phyloP scores from a whole-genome alignment of 371 early-diverging fungal genomes.

The Mucor lusitanicus region DNA sequence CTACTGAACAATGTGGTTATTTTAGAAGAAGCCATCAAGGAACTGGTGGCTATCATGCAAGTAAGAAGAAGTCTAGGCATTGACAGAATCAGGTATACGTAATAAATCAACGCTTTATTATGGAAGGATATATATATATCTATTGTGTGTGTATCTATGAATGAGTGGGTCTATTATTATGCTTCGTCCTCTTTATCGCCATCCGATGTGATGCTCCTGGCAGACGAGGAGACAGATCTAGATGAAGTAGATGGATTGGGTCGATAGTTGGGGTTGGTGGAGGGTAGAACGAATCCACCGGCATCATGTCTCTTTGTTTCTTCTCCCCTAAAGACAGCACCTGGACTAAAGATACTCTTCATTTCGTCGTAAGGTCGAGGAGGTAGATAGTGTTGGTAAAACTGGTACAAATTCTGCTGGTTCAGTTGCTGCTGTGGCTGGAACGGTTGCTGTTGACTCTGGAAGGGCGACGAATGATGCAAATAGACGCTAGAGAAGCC shows the following conservation, averaged over 20 bases:
- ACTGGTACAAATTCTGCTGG: slow-evolving; percentile 44
- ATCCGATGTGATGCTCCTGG: slow-evolving; percentile 18
- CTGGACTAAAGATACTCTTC: slow-evolving; percentile 17
- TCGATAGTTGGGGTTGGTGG: slow-evolving; percentile 18
- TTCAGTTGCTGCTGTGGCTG: slow-evolving; percentile 9
- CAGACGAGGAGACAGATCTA: slow-evolving; percentile 20
- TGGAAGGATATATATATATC: not conserved
- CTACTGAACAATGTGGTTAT: slow-evolving; percentile 88
- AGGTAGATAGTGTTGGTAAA: slow-evolving; percentile 41
- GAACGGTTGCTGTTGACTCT: not conserved
- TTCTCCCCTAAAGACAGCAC: slow-evolving; percentile 23
- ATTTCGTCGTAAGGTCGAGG: slow-evolving; percentile 46
- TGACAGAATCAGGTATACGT: slow-evolving; percentile 44
- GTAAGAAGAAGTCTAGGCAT: slow-evolving; percentile 79
- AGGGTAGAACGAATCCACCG: slow-evolving; percentile 24
- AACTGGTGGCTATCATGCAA: slow-evolving; percentile 83
- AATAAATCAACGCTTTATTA: not conserved
- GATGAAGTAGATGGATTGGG: not conserved
- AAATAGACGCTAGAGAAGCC: slow-evolving; percentile 1
- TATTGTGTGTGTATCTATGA: slow-evolving; percentile 6
- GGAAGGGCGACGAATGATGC: not conserved
- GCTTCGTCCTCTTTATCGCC: not conserved
- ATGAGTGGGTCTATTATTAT: not conserved
- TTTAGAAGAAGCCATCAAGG: slow-evolving; percentile 90
- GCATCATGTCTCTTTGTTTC: slow-evolving; percentile 11